Conservation (phyloP, 2,329 filamentous ascomycete genomes). For the Helotiales sp. region DNA sequence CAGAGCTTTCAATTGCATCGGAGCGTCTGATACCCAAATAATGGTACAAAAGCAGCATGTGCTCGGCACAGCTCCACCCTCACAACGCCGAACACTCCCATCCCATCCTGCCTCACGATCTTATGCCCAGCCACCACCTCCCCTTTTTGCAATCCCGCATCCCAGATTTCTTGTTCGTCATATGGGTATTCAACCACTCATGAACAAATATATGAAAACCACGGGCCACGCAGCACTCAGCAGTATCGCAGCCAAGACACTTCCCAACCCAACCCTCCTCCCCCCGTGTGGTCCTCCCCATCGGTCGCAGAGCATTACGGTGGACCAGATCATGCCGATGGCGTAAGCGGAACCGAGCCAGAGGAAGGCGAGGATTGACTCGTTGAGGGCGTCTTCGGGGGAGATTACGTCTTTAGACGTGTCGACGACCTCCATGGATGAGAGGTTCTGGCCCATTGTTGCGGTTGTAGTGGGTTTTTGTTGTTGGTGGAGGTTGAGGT, state of each 20-base stretch:
- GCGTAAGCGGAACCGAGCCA: neutral
- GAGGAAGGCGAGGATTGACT: neutral
- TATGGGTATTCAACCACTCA: neutral
- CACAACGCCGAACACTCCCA: neutral
- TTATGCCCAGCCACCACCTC: neutral
- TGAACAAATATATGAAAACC: constrained; percentile 7
- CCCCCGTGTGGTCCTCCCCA: constrained; percentile 6
- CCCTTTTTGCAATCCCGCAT: neutral
- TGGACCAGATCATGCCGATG: constrained; percentile 11
- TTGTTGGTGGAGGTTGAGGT: neutral
- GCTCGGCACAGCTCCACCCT: neutral
- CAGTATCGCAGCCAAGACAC: constrained; percentile 3
- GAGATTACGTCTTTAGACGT: constrained; percentile 1
- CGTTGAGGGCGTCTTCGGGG: constrained; percentile 1
- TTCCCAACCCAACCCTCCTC: neutral
- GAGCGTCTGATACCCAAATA: neutral
- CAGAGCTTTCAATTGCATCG: neutral
- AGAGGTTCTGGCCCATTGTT: constrained; percentile 11
- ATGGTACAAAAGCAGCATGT: neutral
- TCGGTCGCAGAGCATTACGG: constrained; percentile 4
- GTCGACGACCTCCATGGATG: neutral
- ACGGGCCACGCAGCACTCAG: constrained; percentile 8
- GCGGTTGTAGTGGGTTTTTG: neutral
- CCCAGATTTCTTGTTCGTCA: neutral
- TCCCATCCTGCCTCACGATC: neutral